phyloP scores from a whole-genome alignment of 2,329 filamentous ascomycete species.

The Alternaria ethzedia region DNA sequence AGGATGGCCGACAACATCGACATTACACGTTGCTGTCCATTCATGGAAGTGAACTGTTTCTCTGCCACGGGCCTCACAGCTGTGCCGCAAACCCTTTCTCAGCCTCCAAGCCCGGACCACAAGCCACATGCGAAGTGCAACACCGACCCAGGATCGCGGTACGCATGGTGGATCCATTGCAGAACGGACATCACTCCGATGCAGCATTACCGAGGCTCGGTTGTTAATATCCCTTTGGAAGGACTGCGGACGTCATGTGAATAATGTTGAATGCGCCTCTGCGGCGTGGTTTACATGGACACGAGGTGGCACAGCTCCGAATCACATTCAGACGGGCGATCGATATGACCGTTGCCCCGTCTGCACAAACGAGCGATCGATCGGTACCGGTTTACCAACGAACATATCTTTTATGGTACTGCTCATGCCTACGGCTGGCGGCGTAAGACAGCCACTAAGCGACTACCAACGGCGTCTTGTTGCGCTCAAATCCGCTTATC shows the following conservation, averaged over 20 bases:
- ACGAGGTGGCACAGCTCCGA: not conserved
- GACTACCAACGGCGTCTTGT: not conserved
- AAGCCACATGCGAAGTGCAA: constrained; percentile 6
- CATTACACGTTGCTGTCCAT: not conserved
- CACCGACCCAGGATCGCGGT: constrained; percentile 19
- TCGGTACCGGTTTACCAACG: not conserved
- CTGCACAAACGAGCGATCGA: not conserved
- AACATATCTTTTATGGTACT: not conserved
- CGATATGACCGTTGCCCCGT: not conserved
- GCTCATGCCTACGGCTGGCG: not conserved
- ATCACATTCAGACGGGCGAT: not conserved
- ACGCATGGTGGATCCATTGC: constrained; percentile 10
- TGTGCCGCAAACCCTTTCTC: not conserved
- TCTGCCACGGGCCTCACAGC: not conserved
- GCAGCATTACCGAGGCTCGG: constrained; percentile 23
- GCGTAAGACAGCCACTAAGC: not conserved
- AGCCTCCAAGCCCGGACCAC: not conserved
- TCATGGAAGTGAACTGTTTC: not conserved
- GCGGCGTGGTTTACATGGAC: constrained; percentile 6
- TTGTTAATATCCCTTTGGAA: constrained; percentile 1
- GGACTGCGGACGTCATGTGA: constrained; percentile 17
- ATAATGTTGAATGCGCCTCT: not conserved
- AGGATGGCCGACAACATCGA: not conserved
- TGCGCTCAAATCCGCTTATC: not conserved
- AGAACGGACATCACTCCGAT: constrained; percentile 20